Percentiles rank a stretch among this genome's conserved stretches.
These are phyloP conservation scores for Syncephalastrum monosporum DNA, from an alignment of 371 early-diverging fungal species.

Conservation along the genomic window DNA sequence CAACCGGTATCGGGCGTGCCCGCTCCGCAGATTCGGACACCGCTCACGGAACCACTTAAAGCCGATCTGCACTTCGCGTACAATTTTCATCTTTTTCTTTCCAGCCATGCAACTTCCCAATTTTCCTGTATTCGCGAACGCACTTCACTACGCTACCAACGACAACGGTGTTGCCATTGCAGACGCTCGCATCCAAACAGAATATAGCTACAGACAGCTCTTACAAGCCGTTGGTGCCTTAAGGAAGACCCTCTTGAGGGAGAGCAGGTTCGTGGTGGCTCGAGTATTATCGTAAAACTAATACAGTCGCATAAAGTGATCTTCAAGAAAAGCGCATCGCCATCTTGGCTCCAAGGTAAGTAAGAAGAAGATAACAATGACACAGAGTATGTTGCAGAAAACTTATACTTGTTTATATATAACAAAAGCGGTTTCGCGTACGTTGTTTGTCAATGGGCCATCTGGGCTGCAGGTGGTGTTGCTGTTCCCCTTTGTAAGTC, in stretches of 20 bases:
- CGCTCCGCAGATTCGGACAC: no score
- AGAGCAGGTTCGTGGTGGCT: conserved; percentile 22
- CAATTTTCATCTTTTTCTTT: no score
- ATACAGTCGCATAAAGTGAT: conserved; percentile 21
- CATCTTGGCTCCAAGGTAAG: conserved; percentile 66
- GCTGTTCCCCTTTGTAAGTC: conserved; percentile 73
- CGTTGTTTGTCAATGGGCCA: conserved; percentile 70
- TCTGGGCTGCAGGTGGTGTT: conserved; percentile 78
- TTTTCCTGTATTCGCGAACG: conserved; percentile 34
- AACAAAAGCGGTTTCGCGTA: conserved; percentile 60
- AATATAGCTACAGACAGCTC: conserved; percentile 30
- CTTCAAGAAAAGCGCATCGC: conserved; percentile 64
- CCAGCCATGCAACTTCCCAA: conserved; percentile 20
- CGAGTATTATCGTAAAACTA: neutral
- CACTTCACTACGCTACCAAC: conserved; percentile 22
- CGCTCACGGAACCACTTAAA: no score
- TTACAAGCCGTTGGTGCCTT: conserved; percentile 27
- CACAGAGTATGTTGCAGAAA: neutral
- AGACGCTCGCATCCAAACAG: conserved; percentile 21
- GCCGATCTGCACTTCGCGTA: no score
- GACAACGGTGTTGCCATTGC: conserved; percentile 31
- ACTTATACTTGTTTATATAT: neutral
- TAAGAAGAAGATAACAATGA: neutral
- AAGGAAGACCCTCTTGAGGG: conserved; percentile 21
- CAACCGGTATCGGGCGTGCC: no score